Evolutionary conservation across 345 rosid genomes (phyloP).

Genomic region (Lepidium aucheri): DNA sequence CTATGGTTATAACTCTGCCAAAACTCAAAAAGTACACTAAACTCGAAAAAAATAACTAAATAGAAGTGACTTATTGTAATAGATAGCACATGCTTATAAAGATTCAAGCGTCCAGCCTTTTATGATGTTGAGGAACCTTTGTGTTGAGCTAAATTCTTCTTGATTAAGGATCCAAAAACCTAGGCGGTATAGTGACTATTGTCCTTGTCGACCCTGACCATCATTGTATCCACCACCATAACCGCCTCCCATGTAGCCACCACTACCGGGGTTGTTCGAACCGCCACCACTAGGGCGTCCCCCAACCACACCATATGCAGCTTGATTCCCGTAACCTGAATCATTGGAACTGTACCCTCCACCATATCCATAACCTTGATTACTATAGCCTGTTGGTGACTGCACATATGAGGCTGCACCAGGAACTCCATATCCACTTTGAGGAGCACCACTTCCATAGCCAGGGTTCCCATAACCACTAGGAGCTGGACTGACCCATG

Average conservation of each 20-base stretch:
- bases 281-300: constrained; percentile 30
- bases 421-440: constrained; percentile 40
- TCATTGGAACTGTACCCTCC: constrained; percentile 60
- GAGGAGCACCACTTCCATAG: constrained; percentile 51
- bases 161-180: not conserved
- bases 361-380: constrained; percentile 73
- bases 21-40: constrained; percentile 52
- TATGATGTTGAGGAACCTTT: too few relatives aligned
- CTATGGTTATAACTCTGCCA: constrained; percentile 43
- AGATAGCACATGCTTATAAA: too few relatives aligned
- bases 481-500: constrained; percentile 67
- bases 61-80: constrained; percentile 44
- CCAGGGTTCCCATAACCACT: constrained; percentile 72
- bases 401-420: constrained; percentile 51
- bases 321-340: constrained; percentile 50
- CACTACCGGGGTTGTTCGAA: constrained; percentile 24
- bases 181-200: constrained; percentile 26
- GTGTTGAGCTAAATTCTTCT: too few relatives aligned
- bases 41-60: constrained; percentile 25
- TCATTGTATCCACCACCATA: constrained; percentile 34
- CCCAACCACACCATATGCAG: constrained; percentile 61
- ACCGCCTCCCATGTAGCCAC: constrained; percentile 18
- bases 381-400: constrained; percentile 63
- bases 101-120: too few relatives aligned
- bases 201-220: constrained; percentile 42